Base-by-base conservation (phyloP, 257 asterid species). In the Petunia axillaris region DNA sequence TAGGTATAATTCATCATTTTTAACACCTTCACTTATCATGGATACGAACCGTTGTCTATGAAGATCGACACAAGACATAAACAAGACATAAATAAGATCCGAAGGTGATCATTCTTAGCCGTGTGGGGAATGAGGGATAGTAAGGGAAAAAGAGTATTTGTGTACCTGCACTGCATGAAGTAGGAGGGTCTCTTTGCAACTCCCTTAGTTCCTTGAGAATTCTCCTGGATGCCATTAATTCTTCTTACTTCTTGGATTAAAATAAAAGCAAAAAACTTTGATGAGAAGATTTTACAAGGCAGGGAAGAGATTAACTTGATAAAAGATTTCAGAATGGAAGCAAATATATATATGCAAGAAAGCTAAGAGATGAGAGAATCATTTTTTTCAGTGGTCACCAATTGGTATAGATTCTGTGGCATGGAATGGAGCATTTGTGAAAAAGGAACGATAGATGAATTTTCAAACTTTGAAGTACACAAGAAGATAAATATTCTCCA, bases 111-210 rank as follows among this genome's bases (percentile, higher is more conserved):
- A 50, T 50, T 50, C 10, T 50, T 50, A 9, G 10, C 55, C 4
- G 2, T 8, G 55, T 6, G 3, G 53, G 53, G 3, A 7, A 1
- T 48, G 8, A 48, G 7, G 8, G 9, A 1, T 6, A 50, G 13
- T 0, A 8, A 11, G 9, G 9, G 10, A 9, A 50, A 50, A 0
- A 8, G 1, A 50, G 13, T 8, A 9, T 50, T 70, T 38, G 14
- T 6, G 50, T 75, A 75, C 82, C 82, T 41, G 82, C 82, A 66
- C 82, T 80, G 35, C 82, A 80, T 65, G 82, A 80, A 67, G 67
- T 80, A 7, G 82, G 82, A 67, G 82, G 82, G 36, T 80, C 82
- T 80, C 82, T 80, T 55, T 80, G 82, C 78, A 80, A 80, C 52
- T 80, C 82, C 70, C 57, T 80, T 16, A 80, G 70, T 59, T 80